Percentiles rank a stretch among this genome's conserved stretches.
Conservation (phyloP, 1,139 yeast genomes). For the Saccharomyces hybrid region DNA sequence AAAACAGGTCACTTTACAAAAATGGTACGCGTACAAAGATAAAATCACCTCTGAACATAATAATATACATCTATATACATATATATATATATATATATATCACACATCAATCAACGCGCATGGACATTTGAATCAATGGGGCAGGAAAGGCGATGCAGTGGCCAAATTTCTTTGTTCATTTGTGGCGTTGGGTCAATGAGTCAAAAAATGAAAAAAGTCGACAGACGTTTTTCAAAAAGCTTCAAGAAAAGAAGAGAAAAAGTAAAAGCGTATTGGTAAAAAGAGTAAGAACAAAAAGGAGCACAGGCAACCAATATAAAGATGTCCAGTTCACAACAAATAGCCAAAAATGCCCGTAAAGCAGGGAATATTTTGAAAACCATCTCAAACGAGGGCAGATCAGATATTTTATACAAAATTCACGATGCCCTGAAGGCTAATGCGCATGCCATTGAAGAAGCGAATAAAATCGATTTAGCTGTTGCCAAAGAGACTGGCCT, state of each 20-base stretch:
- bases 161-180: neutral
- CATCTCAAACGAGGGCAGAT: constrained; percentile 62
- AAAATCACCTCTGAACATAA: neutral
- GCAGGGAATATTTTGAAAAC: constrained; percentile 81
- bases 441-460: constrained; percentile 56
- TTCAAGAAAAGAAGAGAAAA: neutral
- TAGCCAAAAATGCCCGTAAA: constrained; percentile 68
- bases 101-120: neutral
- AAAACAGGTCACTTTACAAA: neutral
- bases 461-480: constrained; percentile 68
- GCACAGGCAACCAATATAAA: neutral
- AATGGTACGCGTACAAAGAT: neutral
- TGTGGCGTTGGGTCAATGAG: neutral
- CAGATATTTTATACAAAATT: constrained; percentile 61
- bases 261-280: neutral
- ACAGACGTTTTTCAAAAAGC: neutral
- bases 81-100: neutral
- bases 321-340: constrained; percentile 50
- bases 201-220: neutral
- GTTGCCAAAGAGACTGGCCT: constrained; percentile 54
- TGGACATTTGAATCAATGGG: neutral
- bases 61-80: neutral
- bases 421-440: constrained; percentile 55
- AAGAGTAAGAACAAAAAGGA: neutral
- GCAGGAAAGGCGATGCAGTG: neutral